Conservation (phyloP, 1,139 yeast species). For the Zygoascus meyerae region DNA sequence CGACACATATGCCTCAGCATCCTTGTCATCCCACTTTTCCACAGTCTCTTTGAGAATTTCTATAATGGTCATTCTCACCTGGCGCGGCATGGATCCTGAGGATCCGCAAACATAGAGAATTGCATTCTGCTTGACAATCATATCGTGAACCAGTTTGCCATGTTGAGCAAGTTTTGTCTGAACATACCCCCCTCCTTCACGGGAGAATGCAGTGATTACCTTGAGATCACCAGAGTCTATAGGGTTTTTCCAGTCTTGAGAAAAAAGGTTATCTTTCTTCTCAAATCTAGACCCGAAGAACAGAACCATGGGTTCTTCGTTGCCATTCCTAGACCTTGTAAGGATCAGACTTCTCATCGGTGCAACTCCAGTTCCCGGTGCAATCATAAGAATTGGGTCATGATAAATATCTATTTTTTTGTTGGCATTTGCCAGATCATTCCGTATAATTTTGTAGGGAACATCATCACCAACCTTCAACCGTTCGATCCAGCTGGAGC, state of each 20-base stretch:
- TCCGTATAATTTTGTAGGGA: conserved; percentile 51
- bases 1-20: conserved; percentile 48
- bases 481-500: conserved; percentile 68
- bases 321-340: conserved; percentile 12
- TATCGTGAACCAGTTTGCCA: conserved; percentile 43
- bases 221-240: conserved; percentile 34
- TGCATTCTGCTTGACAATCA: conserved; percentile 52
- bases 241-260: conserved; percentile 46
- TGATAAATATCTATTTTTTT: conserved; percentile 18
- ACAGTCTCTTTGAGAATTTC: conserved; percentile 46
- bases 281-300: conserved; percentile 74
- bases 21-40: conserved; percentile 36
- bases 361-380: conserved; percentile 93
- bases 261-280: conserved; percentile 64
- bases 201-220: conserved; percentile 55
- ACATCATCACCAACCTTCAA: conserved; percentile 46
- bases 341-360: conserved; percentile 69
- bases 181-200: conserved; percentile 50
- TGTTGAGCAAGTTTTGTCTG: conserved; percentile 61
- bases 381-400: conserved; percentile 60
- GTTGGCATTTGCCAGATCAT: conserved; percentile 23
- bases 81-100: conserved; percentile 91
- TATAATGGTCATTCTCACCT: conserved; percentile 72
- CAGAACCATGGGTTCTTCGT: conserved; percentile 30
- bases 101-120: conserved; percentile 81